phyloP scores from a whole-genome alignment of 345 rosid species.

The thale cress (Arabidopsis thaliana) region TAIR10.1 NC_003075.7:12527501-12528000 shows the following conservation, averaged over 20 bases:
- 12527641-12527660: conserved; percentile 39
- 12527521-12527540: neutral
- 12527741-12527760: conserved; percentile 8
- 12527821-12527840: neutral
- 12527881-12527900: conserved; percentile 51
- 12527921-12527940: conserved; percentile 73
- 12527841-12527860: neutral
- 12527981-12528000: conserved; percentile 86
- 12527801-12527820: neutral
- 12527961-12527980: conserved; percentile 87
- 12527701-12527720: conserved; percentile 34
- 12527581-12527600: neutral
- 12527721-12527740: neutral
- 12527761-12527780: conserved; percentile 16
- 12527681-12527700: conserved; percentile 37
- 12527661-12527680: conserved; percentile 44
- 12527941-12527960: conserved; percentile 70
- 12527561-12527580: neutral
- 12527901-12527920: conserved; percentile 73
- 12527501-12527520: neutral
- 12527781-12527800: conserved; percentile 20
- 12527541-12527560: neutral
- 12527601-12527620: conserved; percentile 4
- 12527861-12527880: conserved; percentile 48
- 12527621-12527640: conserved; percentile 40